phyloP scores from a whole-genome alignment of 352 stramenopile species.

The Pythium rhizo-oryzae region DNA sequence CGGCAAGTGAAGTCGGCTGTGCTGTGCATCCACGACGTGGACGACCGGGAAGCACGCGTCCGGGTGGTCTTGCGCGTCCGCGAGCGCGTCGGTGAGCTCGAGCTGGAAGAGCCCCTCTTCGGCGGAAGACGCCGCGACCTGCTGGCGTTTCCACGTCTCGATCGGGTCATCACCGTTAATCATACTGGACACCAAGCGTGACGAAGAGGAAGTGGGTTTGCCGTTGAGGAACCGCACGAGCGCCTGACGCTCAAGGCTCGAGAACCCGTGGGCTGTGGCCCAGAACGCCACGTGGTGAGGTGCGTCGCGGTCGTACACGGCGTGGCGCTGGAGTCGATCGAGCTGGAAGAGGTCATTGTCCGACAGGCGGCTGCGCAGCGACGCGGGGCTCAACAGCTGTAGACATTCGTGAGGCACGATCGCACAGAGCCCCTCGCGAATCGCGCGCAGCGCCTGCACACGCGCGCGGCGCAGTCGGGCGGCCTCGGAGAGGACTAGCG shows the following conservation, averaged over 20 bases:
- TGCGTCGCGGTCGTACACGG: constrained; percentile 30
- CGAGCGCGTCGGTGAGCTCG: constrained; percentile 46
- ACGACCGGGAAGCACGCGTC: constrained; percentile 69
- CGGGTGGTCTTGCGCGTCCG: constrained; percentile 47
- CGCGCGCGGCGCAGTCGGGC: neutral
- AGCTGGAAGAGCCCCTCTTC: constrained; percentile 34
- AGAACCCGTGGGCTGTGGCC: constrained; percentile 42
- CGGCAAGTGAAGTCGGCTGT: constrained; percentile 56
- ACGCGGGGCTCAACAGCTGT: constrained; percentile 38
- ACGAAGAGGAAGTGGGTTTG: neutral
- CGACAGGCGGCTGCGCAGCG: constrained; percentile 31
- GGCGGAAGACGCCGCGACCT: neutral
- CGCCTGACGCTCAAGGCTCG: constrained; percentile 44
- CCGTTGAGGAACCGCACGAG: constrained; percentile 55
- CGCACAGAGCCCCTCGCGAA: constrained; percentile 58
- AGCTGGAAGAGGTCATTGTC: constrained; percentile 13
- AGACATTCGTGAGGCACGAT: constrained; percentile 57
- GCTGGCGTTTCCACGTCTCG: constrained; percentile 17
- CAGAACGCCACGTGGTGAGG: constrained; percentile 53
- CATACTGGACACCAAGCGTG: neutral
- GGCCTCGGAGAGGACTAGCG: neutral
- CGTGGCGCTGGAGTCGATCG: constrained; percentile 33
- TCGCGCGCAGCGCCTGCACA: constrained; percentile 31
- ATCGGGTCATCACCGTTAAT: constrained; percentile 13
- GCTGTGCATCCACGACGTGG: constrained; percentile 28